Base-by-base conservation (phyloP, 768 basidiomycete genomes). In the Trametes cingulata region DNA sequence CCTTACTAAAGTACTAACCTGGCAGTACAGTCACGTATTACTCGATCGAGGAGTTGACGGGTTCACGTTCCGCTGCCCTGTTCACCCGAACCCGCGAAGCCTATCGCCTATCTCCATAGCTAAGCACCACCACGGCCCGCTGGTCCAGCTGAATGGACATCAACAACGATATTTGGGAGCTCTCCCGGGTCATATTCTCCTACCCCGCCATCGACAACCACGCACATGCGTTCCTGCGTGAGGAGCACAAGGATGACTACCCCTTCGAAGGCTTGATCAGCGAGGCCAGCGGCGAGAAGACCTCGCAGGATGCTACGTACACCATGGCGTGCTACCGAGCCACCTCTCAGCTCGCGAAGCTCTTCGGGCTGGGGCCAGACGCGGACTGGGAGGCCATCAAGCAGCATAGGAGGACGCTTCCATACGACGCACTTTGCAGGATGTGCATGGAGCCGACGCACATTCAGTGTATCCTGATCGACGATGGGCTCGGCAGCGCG, bases 191-290 rank as follows among this genome's bases (percentile, higher is more conserved):
- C 43, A 55, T 60, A 36, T 58, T 62, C 58, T 60, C 51, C 6
- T 80, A 76, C 50, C 87, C 86, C 19, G 83, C 82, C 0, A 88
- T 90, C 68, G 90, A 92, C 74, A 91, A 91, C 69, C 91, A 92
- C 67, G 87, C 89, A 0, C 91, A 92, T 67, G 86, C 89, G 1
- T 75, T 93, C 19, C 76, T 92, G 47, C 74, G 75, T 22, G 76
- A 73, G 6, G 73, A 73, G 19, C 67, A 81, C 53, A 80, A 85
- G 29, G 50, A 73, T 20, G 62, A 59, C 3, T 65, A 89, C 17
- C 79, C 85, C 0, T 81, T 91, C 61, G 86, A 91, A 58, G 84
- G 84, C 0, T 67, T 88, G 48, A 74, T 87, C 43, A 86, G 87
- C 2, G 89, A 91, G 69, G 86, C 88, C 20, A 68, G 73, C 15